phyloP scores from a whole-genome alignment of 2,329 filamentous ascomycete genomes.

The Sclerotinia spermophila region DNA sequence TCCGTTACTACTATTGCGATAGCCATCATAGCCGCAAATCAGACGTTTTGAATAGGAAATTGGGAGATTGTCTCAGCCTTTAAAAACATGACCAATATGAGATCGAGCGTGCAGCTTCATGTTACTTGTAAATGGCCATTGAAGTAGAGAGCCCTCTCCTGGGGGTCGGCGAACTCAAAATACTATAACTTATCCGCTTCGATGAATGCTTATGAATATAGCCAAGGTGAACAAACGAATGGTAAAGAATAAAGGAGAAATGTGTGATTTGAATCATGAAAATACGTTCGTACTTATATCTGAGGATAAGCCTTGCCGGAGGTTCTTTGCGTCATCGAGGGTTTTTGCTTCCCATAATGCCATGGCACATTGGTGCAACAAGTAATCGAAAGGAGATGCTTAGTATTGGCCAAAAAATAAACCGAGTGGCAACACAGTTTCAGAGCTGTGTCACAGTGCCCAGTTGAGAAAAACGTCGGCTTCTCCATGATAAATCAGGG shows the following conservation, averaged over 20 bases:
- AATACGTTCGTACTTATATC: background rate
- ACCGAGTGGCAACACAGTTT: background rate
- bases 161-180: background rate
- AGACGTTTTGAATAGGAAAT: no score
- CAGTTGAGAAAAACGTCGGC: background rate
- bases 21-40: no score
- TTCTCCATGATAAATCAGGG: background rate
- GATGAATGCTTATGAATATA: background rate
- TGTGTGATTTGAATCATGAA: background rate
- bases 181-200: background rate
- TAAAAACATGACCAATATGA: no score
- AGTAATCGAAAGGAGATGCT: fast-evolving
- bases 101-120: no score
- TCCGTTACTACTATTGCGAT: no score
- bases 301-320: no score
- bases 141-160: background rate
- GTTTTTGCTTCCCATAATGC: background rate
- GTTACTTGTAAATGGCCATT: no score
- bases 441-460: background rate
- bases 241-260: background rate
- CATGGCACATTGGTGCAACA: background rate
- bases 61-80: no score
- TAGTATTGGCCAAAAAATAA: no score
- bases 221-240: background rate
- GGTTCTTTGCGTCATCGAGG: background rate